A percentile compares a stretch with the other conserved stretches of the same genome.
These are phyloP conservation scores for Globisporangium middletonii DNA, from an alignment of 352 stramenopile genomes.

Conservation along the genomic window DNA sequence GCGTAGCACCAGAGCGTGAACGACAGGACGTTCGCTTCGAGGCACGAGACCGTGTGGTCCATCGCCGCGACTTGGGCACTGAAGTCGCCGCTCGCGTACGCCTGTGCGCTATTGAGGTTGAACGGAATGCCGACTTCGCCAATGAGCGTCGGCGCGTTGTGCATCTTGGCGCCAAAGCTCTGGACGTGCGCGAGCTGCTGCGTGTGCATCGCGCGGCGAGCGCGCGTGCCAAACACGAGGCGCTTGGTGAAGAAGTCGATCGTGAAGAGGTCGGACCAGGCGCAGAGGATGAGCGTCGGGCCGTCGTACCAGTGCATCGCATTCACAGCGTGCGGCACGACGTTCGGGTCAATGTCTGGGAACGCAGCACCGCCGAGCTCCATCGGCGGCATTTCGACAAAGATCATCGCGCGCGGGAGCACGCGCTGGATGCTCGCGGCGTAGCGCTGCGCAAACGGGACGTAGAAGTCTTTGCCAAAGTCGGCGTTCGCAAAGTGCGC, in stretches of 20 bases:
- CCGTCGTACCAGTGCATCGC: constrained; percentile 91
- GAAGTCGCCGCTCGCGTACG: constrained; percentile 48
- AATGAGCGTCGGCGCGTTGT: constrained; percentile 56
- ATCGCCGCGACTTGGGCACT: constrained; percentile 40
- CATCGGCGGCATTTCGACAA: constrained; percentile 73
- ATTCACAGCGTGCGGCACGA: constrained; percentile 69
- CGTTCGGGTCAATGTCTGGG: constrained; percentile 44
- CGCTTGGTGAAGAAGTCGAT: constrained; percentile 58
- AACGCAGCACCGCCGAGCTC: constrained; percentile 66
- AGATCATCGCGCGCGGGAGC: constrained; percentile 65
- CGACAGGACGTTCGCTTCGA: constrained; percentile 73
- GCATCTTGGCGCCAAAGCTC: constrained; percentile 37
- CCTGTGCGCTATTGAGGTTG: constrained; percentile 48
- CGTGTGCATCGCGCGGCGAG: constrained; percentile 53
- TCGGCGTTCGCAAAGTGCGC: constrained; percentile 65
- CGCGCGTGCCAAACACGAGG: constrained; percentile 51
- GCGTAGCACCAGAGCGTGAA: constrained; percentile 91
- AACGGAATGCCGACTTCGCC: constrained; percentile 72
- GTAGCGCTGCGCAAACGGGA: constrained; percentile 71
- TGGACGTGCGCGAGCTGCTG: constrained; percentile 56
- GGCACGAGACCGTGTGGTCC: constrained; percentile 61
- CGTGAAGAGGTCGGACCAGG: constrained; percentile 64
- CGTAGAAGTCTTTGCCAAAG: constrained; percentile 76
- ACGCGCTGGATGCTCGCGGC: constrained; percentile 44
- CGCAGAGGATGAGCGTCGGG: constrained; percentile 80